Evolutionary conservation across 1,284 basidiomycete genomes (phyloP).

Genomic region (Limonomyces culmigenus): DNA sequence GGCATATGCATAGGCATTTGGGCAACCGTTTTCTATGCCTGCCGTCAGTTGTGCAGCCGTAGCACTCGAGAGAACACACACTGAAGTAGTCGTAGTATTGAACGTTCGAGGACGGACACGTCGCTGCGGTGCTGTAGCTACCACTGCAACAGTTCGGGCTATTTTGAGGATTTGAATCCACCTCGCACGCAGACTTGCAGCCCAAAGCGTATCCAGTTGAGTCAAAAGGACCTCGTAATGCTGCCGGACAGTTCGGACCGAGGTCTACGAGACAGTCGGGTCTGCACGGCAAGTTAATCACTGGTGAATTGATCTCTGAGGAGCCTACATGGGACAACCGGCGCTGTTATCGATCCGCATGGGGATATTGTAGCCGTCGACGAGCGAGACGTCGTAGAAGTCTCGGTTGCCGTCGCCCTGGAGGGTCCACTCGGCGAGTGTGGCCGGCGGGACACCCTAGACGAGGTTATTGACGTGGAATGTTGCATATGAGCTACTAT

Average conservation of each 20-base stretch:
- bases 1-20: slow-evolving; percentile 34
- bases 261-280: slow-evolving; percentile 17
- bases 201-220: slow-evolving; percentile 32
- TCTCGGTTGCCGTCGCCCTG: slow-evolving; percentile 15
- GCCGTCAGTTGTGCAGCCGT: too few relatives aligned
- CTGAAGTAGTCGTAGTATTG: slow-evolving; percentile 4
- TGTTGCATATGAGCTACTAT: not conserved
- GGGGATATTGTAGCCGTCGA: slow-evolving; percentile 14
- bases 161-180: slow-evolving; percentile 21
- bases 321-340: slow-evolving; percentile 14
- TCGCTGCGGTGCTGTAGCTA: slow-evolving; percentile 25
- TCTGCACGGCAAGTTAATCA: too few relatives aligned
- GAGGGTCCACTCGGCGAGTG: slow-evolving; percentile 28
- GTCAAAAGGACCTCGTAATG: slow-evolving; percentile 34
- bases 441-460: slow-evolving; percentile 28
- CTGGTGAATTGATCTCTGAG: too few relatives aligned
- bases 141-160: slow-evolving; percentile 41
- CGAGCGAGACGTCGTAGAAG: slow-evolving; percentile 19
- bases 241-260: slow-evolving; percentile 19
- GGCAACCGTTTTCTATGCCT: slow-evolving; percentile 30
- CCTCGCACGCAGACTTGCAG: slow-evolving; percentile 40
- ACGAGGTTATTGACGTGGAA: too few relatives aligned
- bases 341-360: slow-evolving; percentile 14
- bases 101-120: slow-evolving; percentile 34
- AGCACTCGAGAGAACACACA: too few relatives aligned